phyloP scores from a whole-genome alignment of 2,329 filamentous ascomycete genomes.

The Aureobasidium sp. region DNA sequence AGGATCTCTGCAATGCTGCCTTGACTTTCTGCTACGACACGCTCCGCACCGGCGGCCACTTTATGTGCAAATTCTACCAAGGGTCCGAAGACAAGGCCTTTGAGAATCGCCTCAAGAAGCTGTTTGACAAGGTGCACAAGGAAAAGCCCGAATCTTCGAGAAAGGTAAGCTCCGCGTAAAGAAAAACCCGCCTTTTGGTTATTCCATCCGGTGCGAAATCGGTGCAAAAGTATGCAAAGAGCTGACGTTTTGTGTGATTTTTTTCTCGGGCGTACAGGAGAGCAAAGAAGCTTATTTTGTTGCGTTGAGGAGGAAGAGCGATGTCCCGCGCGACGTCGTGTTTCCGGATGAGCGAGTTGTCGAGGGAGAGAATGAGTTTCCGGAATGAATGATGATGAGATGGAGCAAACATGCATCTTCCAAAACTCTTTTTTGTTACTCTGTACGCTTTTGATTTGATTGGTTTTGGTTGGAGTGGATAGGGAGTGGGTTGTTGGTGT shows the following conservation, averaged over 20 bases:
- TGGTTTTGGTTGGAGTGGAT: no score
- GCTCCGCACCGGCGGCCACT: conserved; percentile 72
- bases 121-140: conserved; percentile 73
- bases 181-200: no score
- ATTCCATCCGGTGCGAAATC: no score
- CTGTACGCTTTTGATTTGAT: no score
- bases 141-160: conserved; percentile 90
- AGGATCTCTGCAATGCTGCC: conserved; percentile 87
- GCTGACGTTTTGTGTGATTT: no score
- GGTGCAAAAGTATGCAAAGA: no score
- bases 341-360: conserved; percentile 24
- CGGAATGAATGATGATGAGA: neutral
- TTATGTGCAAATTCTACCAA: conserved; percentile 97
- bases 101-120: conserved; percentile 61
- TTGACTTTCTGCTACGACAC: conserved; percentile 79
- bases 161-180: conserved; percentile 49
- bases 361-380: neutral
- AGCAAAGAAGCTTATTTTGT: conserved; percentile 84
- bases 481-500: no score
- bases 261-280: conserved; percentile 45
- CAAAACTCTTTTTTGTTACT: no score
- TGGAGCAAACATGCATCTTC: no score
- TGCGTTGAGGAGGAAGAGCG: conserved; percentile 58
- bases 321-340: conserved; percentile 38
- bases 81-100: conserved; percentile 75